phyloP scores from a whole-genome alignment of 2,329 filamentous ascomycete genomes.

The Xylaria multiplex region DNA sequence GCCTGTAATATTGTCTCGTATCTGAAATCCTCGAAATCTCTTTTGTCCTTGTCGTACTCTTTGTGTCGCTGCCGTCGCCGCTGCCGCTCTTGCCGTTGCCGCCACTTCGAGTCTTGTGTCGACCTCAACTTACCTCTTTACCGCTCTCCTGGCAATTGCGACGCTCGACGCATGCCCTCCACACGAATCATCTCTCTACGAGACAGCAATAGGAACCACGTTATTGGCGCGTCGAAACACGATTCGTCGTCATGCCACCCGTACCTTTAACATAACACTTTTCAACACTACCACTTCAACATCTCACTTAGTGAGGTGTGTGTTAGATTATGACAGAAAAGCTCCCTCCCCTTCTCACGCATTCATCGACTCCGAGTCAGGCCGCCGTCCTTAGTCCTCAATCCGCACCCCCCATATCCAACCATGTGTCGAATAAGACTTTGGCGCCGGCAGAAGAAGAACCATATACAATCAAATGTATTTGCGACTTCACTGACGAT shows the following conservation, averaged over 20 bases:
- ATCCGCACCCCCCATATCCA: constrained; percentile 51
- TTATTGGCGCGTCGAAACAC: constrained; percentile 53
- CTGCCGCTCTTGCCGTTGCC: constrained; percentile 6
- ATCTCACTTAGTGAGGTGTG: constrained; percentile 56
- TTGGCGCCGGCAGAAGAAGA: constrained; percentile 75
- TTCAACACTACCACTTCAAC: constrained; percentile 40
- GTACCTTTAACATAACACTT: constrained; percentile 61
- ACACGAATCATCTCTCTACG: constrained; percentile 27
- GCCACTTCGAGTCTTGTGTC: constrained; percentile 32
- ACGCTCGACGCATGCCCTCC: constrained; percentile 31
- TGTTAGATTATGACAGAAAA: constrained; percentile 72
- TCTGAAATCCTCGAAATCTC: constrained; percentile 38
- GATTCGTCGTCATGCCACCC: constrained; percentile 68
- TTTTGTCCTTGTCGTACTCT: constrained; percentile 46
- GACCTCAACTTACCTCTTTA: constrained; percentile 23
- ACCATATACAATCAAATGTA: constrained; percentile 96
- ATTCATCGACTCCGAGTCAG: constrained; percentile 66
- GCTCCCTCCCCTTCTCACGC: constrained; percentile 63
- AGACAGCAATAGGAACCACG: constrained; percentile 30
- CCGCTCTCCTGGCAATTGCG: constrained; percentile 25
- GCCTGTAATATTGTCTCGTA: constrained; percentile 31
- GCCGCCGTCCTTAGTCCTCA: constrained; percentile 54
- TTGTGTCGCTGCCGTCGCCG: constrained; percentile 39
- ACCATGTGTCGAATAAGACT: constrained; percentile 58
- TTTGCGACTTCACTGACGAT: constrained; percentile 92